Evolutionary conservation across 1,284 basidiomycete genomes (phyloP).

Genomic region (Tylopilus sp.): DNA sequence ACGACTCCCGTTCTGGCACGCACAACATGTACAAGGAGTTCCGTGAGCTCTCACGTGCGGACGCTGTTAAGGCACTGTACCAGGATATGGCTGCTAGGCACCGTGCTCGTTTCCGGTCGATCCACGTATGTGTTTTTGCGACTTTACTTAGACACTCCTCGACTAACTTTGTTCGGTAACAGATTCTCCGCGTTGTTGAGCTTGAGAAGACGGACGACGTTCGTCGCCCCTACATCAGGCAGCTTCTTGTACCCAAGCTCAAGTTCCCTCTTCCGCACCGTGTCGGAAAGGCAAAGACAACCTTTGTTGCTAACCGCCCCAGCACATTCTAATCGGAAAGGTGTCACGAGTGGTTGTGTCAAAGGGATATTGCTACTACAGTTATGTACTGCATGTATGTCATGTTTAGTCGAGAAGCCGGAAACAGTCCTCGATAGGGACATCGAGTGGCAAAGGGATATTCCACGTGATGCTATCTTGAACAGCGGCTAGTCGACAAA

Average conservation of each 20-base stretch:
- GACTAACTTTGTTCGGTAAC: conserved; percentile 13
- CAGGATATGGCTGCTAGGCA: conserved; percentile 99
- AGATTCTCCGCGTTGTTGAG: conserved; percentile 96
- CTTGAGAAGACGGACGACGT: conserved; percentile 94
- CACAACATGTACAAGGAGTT: conserved; percentile 99
- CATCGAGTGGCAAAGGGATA: no score
- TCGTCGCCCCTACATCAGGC: conserved; percentile 97
- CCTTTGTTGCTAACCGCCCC: conserved; percentile 80
- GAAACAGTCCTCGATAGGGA: no score
- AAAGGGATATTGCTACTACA: background rate
- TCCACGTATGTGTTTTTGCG: conserved; percentile 74
- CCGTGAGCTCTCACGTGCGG: conserved; percentile 95
- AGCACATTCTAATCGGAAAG: conserved; percentile 65
- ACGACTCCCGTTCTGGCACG: conserved; percentile 97
- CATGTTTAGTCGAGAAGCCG: background rate
- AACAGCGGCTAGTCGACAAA: no score
- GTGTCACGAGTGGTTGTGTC: background rate
- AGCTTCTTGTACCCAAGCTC: conserved; percentile 90
- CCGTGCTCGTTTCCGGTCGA: conserved; percentile 98
- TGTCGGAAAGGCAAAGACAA: conserved; percentile 75
- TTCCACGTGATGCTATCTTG: no score
- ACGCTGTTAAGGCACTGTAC: conserved; percentile 97
- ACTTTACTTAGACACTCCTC: background rate
- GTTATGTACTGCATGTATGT: background rate
- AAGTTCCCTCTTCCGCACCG: conserved; percentile 99